Percentiles rank a stretch among this genome's conserved stretches.
Conservation (phyloP, 176 grass and related monocot genomes). For the Paspalum vaginatum region DNA sequence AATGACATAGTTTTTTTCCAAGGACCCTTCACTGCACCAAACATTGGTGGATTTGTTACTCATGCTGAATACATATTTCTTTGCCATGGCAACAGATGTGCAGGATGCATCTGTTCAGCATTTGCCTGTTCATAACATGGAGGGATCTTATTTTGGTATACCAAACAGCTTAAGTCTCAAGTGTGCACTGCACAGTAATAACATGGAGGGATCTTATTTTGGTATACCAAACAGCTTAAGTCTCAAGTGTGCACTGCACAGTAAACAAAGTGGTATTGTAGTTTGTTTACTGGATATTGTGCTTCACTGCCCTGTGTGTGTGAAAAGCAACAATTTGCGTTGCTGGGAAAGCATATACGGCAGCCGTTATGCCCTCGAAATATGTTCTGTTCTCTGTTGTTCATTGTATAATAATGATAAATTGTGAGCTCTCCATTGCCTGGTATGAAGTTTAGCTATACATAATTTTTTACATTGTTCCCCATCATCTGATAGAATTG, state of each 20-base stretch:
- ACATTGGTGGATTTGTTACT: background rate
- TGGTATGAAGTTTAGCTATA: slow-evolving; percentile 6
- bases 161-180: slow-evolving; percentile 11
- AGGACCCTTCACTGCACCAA: background rate
- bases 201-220: background rate
- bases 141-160: background rate
- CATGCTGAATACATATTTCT: background rate
- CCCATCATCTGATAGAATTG: slow-evolving; percentile 5
- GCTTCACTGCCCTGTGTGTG: background rate
- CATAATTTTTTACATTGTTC: background rate
- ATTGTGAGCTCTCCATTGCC: background rate
- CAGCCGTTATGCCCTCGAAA: slow-evolving; percentile 1
- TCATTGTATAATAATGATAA: background rate
- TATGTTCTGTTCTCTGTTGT: background rate
- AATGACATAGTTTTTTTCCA: background rate
- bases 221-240: slow-evolving; percentile 9
- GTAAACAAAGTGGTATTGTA: background rate
- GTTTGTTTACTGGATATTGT: background rate
- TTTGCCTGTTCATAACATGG: background rate
- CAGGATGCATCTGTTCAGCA: slow-evolving; percentile 1
- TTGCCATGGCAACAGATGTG: background rate
- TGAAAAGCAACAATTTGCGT: slow-evolving; percentile 4
- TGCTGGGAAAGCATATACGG: background rate
- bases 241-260: background rate
- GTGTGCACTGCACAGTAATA: background rate